These are phyloP conservation scores for Globisporangium splendens DNA, from an alignment of 352 stramenopile species.

Conservation along the genomic window DNA sequence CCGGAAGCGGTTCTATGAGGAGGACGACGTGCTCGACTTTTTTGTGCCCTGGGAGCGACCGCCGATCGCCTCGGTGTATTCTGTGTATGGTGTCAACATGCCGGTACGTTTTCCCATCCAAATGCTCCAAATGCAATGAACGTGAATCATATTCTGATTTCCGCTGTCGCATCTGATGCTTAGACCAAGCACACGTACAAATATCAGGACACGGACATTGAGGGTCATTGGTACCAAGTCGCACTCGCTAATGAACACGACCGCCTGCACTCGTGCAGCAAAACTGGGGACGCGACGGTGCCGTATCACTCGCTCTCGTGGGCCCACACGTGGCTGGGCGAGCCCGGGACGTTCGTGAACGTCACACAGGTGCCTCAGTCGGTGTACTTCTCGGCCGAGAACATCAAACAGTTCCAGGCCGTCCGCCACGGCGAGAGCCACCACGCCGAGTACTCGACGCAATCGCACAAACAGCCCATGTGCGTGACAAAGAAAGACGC, in stretches of 20 bases:
- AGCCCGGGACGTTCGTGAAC: slow-evolving; percentile 35
- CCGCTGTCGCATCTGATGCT: neutral
- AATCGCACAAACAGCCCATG: slow-evolving; percentile 36
- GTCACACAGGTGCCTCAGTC: slow-evolving; percentile 72
- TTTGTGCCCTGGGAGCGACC: slow-evolving; percentile 60
- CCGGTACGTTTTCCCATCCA: slow-evolving; percentile 27
- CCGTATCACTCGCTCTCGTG: slow-evolving; percentile 79
- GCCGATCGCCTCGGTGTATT: slow-evolving; percentile 71
- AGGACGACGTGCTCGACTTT: slow-evolving; percentile 62
- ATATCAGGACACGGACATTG: slow-evolving; percentile 49
- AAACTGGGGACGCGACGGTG: slow-evolving; percentile 73
- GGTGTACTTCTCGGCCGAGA: slow-evolving; percentile 65
- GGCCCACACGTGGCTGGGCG: slow-evolving; percentile 72
- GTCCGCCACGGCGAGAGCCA: slow-evolving; percentile 35
- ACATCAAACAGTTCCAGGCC: slow-evolving; percentile 49
- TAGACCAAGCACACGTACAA: slow-evolving; percentile 74
- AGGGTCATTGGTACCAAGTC: slow-evolving; percentile 63
- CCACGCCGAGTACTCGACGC: slow-evolving; percentile 61
- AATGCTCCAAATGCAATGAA: neutral
- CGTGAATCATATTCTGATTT: too few species aligned
- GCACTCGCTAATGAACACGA: slow-evolving; percentile 47
- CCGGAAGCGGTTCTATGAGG: slow-evolving; percentile 48
- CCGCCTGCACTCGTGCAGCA: slow-evolving; percentile 46
- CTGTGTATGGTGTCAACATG: slow-evolving; percentile 75
- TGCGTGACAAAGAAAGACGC: slow-evolving; percentile 17